Evolutionary conservation across 2,329 filamentous ascomycete species (phyloP).

Genomic region (Ophiocordyceps camponoti-leonardi): DNA sequence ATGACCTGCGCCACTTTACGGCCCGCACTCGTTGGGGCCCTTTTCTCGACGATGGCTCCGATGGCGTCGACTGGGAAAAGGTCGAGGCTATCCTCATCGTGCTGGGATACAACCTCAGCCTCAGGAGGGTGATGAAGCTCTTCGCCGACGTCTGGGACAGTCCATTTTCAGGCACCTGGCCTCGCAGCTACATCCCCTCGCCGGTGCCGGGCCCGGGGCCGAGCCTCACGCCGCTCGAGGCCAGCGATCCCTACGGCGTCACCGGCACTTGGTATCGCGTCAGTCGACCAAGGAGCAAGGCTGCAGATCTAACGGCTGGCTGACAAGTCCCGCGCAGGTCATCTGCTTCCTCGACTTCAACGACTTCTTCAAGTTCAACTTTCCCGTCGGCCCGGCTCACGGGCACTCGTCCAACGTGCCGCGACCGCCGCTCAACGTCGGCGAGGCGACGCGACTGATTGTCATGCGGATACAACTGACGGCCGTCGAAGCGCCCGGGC

Average conservation of each 20-base stretch:
- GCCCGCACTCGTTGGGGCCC: constrained; percentile 50
- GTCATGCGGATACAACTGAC: constrained; percentile 49
- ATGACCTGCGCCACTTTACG: constrained; percentile 56
- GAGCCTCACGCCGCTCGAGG: constrained; percentile 25
- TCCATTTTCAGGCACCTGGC: constrained; percentile 38
- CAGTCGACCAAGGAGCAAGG: constrained; percentile 6
- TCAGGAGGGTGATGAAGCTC: constrained; percentile 26
- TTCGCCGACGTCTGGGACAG: constrained; percentile 35
- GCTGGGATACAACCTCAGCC: constrained; percentile 43
- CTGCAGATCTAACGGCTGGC: not conserved
- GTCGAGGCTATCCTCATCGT: constrained; percentile 58
- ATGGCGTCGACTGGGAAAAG: constrained; percentile 62
- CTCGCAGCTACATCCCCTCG: constrained; percentile 26
- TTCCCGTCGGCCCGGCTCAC: constrained; percentile 22
- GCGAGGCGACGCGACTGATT: constrained; percentile 55
- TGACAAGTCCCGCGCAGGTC: constrained; percentile 10
- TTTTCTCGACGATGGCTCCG: constrained; percentile 45
- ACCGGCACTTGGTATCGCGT: constrained; percentile 57
- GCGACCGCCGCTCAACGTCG: constrained; percentile 36
- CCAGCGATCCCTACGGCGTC: constrained; percentile 52
- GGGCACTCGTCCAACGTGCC: constrained; percentile 23
- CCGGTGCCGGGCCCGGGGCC: constrained; percentile 7
- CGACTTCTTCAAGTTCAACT: constrained; percentile 60
- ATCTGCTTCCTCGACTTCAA: constrained; percentile 46
- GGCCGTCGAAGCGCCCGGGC: constrained; percentile 38